phyloP scores from a whole-genome alignment of 2,329 filamentous ascomycete genomes.

The Ophiostoma triangulosporum region DNA sequence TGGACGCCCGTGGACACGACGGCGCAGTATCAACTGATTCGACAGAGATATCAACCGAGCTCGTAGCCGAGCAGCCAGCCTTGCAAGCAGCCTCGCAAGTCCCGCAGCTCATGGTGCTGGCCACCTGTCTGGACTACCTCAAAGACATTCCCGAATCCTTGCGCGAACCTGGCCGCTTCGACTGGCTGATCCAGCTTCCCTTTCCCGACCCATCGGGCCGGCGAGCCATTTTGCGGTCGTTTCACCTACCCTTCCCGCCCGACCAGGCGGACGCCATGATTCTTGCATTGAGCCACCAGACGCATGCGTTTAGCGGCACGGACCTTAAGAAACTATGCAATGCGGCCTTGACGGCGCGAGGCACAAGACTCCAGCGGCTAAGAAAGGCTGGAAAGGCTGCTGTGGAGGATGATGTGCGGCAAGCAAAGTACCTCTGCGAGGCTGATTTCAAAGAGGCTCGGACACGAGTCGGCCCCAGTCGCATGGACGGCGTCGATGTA shows the following conservation, averaged over 20 bases:
- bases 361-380: not conserved
- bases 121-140: slow-evolving; percentile 56
- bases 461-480: slow-evolving; percentile 58
- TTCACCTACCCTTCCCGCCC: slow-evolving; percentile 33
- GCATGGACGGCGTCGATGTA: slow-evolving; percentile 80
- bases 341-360: not conserved
- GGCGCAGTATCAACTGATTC: not conserved
- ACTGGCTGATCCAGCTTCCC: slow-evolving; percentile 56
- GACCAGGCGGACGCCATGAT: slow-evolving; percentile 39
- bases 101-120: slow-evolving; percentile 57
- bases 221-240: slow-evolving; percentile 57
- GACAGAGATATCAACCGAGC: not conserved
- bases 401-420: not conserved
- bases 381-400: not conserved
- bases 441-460: slow-evolving; percentile 54
- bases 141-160: slow-evolving; percentile 59
- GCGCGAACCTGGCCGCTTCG: slow-evolving; percentile 50
- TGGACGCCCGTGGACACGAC: not conserved
- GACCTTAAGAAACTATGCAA: slow-evolving; percentile 30
- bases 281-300: slow-evolving; percentile 52
- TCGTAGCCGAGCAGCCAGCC: not conserved
- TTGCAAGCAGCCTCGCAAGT: not conserved
- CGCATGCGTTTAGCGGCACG: slow-evolving; percentile 75
- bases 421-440: slow-evolving; percentile 18
- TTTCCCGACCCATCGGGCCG: slow-evolving; percentile 61